A percentile compares a stretch with the other conserved stretches of the same genome.
These are phyloP conservation scores for Heracleum sosnowskyi DNA, from an alignment of 129 eudicot genomes.

Conservation along the genomic window DNA sequence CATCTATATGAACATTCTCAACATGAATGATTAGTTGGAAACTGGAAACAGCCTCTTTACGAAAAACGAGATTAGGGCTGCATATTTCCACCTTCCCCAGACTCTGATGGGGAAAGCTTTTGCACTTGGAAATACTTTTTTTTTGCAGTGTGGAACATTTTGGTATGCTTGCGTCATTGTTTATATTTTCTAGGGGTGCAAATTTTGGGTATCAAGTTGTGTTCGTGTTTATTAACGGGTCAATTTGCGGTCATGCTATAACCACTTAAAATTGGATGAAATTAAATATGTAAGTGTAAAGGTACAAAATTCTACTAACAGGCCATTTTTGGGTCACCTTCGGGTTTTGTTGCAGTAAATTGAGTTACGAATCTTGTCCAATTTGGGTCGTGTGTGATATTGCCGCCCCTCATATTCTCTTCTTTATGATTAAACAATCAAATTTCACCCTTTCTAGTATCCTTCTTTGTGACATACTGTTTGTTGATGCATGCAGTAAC, in stretches of 20 bases:
- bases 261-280: no score
- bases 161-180: not conserved
- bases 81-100: not conserved
- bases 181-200: not conserved
- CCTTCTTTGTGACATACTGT: not conserved
- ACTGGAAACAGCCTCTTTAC: not conserved
- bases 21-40: not conserved
- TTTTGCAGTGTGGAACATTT: not conserved
- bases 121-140: not conserved
- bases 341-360: no score
- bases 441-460: not conserved
- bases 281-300: no score
- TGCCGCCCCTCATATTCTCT: not conserved
- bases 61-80: not conserved
- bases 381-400: no score
- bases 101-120: not conserved
- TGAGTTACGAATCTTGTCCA: no score
- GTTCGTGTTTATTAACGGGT: no score
- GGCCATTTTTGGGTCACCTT: no score
- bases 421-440: not conserved
- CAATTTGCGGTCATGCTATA: no score
- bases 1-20: not conserved
- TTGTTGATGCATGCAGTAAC: constrained; percentile 48
- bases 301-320: no score
- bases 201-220: no score